These are phyloP conservation scores for Colletotrichum magnum DNA, from an alignment of 2,329 filamentous ascomycete species.

Conservation along the genomic window DNA sequence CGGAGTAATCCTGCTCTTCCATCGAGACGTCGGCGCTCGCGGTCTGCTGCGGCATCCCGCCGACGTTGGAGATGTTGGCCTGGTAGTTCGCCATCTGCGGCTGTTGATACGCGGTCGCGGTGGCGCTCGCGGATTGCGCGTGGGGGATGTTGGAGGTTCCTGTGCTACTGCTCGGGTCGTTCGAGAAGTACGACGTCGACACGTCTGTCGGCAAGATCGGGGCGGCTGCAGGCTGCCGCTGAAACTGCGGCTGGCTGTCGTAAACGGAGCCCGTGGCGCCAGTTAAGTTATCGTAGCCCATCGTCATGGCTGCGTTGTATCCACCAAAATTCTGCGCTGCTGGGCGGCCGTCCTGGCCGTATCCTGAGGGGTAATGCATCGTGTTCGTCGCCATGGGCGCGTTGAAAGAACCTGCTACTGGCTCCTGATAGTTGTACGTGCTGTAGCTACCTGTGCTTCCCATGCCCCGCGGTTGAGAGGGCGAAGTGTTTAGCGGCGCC, in stretches of 20 bases:
- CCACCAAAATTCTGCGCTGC: conserved; percentile 67
- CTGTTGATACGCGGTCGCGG: conserved; percentile 76
- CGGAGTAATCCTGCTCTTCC: conserved; percentile 71
- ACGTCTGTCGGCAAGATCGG: conserved; percentile 79
- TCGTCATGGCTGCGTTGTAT: conserved; percentile 72
- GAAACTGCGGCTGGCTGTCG: conserved; percentile 82
- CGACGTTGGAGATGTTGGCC: conserved; percentile 61
- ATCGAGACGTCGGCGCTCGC: conserved; percentile 62
- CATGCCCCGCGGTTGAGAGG: conserved; percentile 64
- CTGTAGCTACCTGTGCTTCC: conserved; percentile 68
- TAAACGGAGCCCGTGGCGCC: conserved; percentile 71
- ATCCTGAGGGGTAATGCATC: conserved; percentile 75
- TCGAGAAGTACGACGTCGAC: conserved; percentile 82
- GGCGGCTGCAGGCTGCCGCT: conserved; percentile 82
- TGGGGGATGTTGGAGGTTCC: conserved; percentile 69
- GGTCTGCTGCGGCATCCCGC: conserved; percentile 58
- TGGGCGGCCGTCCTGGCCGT: conserved; percentile 73
- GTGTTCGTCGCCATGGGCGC: conserved; percentile 69
- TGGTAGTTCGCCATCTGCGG: conserved; percentile 68
- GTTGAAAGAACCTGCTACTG: conserved; percentile 65
- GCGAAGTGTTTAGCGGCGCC: conserved; percentile 64
- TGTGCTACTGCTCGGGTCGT: conserved; percentile 74
- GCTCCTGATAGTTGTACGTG: conserved; percentile 70
- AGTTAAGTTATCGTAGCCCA: conserved; percentile 74
- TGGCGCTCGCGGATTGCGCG: conserved; percentile 60